These are phyloP conservation scores for Penicillium glabrum DNA, from an alignment of 2,329 filamentous ascomycete genomes.

Conservation along the genomic window DNA sequence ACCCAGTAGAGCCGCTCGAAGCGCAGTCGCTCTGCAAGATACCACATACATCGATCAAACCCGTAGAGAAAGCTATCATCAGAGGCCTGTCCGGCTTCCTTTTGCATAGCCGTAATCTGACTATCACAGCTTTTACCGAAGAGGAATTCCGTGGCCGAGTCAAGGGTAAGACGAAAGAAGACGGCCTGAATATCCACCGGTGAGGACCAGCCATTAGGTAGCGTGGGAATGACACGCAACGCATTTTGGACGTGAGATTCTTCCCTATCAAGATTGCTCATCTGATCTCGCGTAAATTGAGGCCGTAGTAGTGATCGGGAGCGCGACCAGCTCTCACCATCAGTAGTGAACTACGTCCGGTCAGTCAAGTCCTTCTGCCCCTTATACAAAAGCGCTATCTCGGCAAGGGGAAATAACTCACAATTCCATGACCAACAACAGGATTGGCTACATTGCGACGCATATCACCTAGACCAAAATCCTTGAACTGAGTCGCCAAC, in stretches of 20 bases:
- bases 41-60: too few relatives aligned
- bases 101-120: neutral
- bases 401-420: too few relatives aligned
- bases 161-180: conserved; percentile 63
- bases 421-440: too few relatives aligned
- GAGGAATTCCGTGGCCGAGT: conserved; percentile 64
- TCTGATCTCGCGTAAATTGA: conserved; percentile 54
- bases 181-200: conserved; percentile 59
- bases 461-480: neutral
- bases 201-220: conserved; percentile 41
- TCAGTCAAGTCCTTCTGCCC: neutral
- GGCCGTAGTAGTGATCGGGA: conserved; percentile 47
- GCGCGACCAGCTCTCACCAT: conserved; percentile 50
- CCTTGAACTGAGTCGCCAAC: conserved; percentile 7
- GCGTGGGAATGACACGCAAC: neutral
- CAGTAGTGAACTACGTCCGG: conserved; percentile 41
- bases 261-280: conserved; percentile 57
- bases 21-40: too few relatives aligned
- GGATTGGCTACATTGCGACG: too few relatives aligned
- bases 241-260: conserved; percentile 47
- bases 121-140: conserved; percentile 52
- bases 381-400: too few relatives aligned
- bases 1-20: too few relatives aligned
- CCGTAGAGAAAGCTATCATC: too few relatives aligned
- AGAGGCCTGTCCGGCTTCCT: too few relatives aligned